A percentile compares a stretch with the other conserved stretches of the same genome.
Conservation (phyloP, 352 stramenopile genomes). For the Globisporangium spinosum region DNA sequence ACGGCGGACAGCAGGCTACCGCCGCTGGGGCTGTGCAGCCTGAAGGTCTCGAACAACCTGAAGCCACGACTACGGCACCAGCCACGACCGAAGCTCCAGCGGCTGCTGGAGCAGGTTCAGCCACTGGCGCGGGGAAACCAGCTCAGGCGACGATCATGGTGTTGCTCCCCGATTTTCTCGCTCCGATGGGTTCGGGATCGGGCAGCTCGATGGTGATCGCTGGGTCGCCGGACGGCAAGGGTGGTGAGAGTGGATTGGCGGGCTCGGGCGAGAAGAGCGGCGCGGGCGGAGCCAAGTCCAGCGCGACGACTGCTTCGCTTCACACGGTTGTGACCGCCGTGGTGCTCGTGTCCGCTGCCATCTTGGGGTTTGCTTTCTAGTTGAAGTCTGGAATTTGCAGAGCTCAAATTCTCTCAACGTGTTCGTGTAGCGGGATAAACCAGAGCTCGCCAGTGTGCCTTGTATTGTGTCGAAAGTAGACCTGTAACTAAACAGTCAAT, state of each 20-base stretch:
- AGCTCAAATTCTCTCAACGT: not conserved
- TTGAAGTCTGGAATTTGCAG: not conserved
- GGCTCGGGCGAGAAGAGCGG: slow-evolving; percentile 19
- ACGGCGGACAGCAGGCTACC: not conserved
- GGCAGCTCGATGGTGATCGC: slow-evolving; percentile 42
- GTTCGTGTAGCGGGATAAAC: not conserved
- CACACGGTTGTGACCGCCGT: not conserved
- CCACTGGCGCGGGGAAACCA: slow-evolving; percentile 10
- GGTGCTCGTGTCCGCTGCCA: not conserved
- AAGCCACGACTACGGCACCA: slow-evolving; percentile 22
- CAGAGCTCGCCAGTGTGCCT: not conserved
- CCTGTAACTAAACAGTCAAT: not conserved
- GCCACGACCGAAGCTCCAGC: not conserved
- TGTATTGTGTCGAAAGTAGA: slow-evolving; percentile 1
- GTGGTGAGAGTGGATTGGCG: slow-evolving; percentile 20
- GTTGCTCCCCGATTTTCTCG: slow-evolving; percentile 46
- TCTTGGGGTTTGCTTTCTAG: slow-evolving; percentile 2
- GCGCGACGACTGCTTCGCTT: not conserved
- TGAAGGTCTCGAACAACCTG: slow-evolving; percentile 3
- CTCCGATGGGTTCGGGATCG: slow-evolving; percentile 32
- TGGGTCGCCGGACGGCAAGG: slow-evolving; percentile 20
- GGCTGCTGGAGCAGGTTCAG: not conserved
- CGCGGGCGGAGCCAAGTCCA: slow-evolving; percentile 2
- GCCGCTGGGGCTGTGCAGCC: not conserved
- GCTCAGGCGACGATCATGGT: slow-evolving; percentile 54